phyloP scores from a whole-genome alignment of 768 basidiomycete genomes.

The Lactarius indigo region DNA sequence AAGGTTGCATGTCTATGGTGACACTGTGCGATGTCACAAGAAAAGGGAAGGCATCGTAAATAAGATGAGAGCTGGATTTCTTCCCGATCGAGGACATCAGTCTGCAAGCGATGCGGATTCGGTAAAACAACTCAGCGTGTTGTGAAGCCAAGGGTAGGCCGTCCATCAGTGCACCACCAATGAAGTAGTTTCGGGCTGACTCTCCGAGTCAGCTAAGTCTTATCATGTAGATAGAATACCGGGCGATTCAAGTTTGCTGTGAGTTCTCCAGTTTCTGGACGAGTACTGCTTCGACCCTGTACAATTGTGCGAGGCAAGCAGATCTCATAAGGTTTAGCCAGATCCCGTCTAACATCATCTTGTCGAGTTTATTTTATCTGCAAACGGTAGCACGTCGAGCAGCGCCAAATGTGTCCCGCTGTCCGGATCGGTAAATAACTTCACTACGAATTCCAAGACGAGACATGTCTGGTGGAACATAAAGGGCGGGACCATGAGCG shows the following conservation, averaged over 20 bases:
- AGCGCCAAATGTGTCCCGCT: slow-evolving; percentile 92
- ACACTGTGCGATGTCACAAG: slow-evolving; percentile 2
- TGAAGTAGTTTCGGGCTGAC: slow-evolving; percentile 54
- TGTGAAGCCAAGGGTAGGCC: slow-evolving; percentile 21
- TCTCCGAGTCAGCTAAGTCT: background rate
- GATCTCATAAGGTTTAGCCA: slow-evolving; percentile 84
- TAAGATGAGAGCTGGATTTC: slow-evolving; percentile 46
- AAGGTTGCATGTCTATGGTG: slow-evolving; percentile 3
- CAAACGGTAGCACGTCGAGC: slow-evolving; percentile 79
- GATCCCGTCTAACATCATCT: slow-evolving; percentile 78
- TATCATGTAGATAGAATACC: slow-evolving; percentile 13
- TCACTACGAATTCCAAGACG: slow-evolving; percentile 75
- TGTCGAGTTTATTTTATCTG: slow-evolving; percentile 84
- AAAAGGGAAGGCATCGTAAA: background rate
- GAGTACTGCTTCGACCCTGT: slow-evolving; percentile 83
- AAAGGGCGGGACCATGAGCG: slow-evolving; percentile 78
- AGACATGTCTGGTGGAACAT: slow-evolving; percentile 66
- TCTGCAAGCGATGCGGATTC: slow-evolving; percentile 71
- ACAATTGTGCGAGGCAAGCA: background rate
- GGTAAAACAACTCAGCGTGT: slow-evolving; percentile 25
- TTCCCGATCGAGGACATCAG: slow-evolving; percentile 88
- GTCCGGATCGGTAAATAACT: slow-evolving; percentile 85
- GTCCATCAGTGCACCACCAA: slow-evolving; percentile 21
- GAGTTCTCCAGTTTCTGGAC: slow-evolving; percentile 77
- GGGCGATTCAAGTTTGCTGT: slow-evolving; percentile 74